phyloP scores from a whole-genome alignment of 2,329 filamentous ascomycete genomes.

The Neopestalotiopsis rosae region DNA sequence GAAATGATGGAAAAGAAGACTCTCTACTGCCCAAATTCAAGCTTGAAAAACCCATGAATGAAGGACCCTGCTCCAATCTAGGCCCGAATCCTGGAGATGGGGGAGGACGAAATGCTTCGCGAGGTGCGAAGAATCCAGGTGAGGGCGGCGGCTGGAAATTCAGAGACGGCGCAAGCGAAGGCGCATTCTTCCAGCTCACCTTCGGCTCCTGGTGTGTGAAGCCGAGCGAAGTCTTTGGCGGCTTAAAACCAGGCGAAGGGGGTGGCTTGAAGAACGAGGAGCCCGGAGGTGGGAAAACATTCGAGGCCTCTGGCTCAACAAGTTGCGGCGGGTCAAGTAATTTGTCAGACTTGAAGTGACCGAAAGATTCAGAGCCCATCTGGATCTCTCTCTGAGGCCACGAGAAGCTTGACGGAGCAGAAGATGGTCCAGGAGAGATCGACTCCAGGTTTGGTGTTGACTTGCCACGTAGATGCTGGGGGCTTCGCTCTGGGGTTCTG shows the following conservation, averaged over 20 bases:
- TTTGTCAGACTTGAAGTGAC: constrained; percentile 45
- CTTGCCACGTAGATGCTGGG: constrained; percentile 55
- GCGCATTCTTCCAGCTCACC: constrained; percentile 4
- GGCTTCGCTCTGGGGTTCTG: constrained; percentile 47
- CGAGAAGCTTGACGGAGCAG: constrained; percentile 67
- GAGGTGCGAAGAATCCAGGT: constrained; percentile 28
- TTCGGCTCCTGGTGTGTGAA: constrained; percentile 2
- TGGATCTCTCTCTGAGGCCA: constrained; percentile 60
- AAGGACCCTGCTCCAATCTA: constrained; percentile 42
- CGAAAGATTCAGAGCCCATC: constrained; percentile 43
- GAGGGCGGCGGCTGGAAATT: constrained; percentile 16
- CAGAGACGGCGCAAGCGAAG: constrained; percentile 7
- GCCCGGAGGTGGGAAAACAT: constrained; percentile 30
- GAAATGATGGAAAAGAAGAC: constrained; percentile 16
- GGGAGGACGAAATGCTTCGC: constrained; percentile 40
- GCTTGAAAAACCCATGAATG: constrained; percentile 49
- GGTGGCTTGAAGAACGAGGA: constrained; percentile 37
- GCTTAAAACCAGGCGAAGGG: constrained; percentile 27
- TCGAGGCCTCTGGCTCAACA: constrained; percentile 34
- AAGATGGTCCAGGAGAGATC: constrained; percentile 68
- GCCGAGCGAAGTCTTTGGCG: constrained; percentile 14
- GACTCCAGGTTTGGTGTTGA: constrained; percentile 56
- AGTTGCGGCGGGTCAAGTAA: constrained; percentile 43
- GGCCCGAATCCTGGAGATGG: constrained; percentile 52
- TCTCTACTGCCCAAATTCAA: constrained; percentile 36